Conservation (phyloP, 345 rosid species). For the Brassica rapa region DNA sequence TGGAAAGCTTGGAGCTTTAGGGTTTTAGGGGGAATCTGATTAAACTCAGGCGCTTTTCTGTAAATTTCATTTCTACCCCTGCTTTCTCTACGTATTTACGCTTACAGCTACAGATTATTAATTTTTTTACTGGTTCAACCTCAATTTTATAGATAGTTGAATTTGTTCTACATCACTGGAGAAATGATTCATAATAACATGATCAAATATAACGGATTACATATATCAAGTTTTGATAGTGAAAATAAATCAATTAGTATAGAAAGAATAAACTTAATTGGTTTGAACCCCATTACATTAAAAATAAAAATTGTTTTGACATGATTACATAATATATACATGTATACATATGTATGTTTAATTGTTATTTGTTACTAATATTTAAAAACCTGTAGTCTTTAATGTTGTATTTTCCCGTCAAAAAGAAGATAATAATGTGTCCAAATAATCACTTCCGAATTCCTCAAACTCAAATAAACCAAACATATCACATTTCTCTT, state of each 20-base stretch:
- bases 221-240: background rate
- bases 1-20: conserved; percentile 20
- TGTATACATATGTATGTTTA: background rate
- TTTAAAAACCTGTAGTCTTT: background rate
- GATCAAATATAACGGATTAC: background rate
- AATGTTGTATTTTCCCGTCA: conserved; percentile 32
- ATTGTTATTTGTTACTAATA: background rate
- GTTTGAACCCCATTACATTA: background rate
- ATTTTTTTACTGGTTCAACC: background rate
- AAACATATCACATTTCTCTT: conserved; percentile 38
- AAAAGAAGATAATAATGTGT: conserved; percentile 58
- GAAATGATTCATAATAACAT: background rate
- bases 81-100: background rate
- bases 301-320: background rate
- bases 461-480: conserved; percentile 66
- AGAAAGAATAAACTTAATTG: background rate
- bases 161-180: background rate
- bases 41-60: background rate
- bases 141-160: background rate
- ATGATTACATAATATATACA: background rate
- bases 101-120: background rate
- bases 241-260: background rate
- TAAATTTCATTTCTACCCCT: background rate
- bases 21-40: conserved; percentile 34
- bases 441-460: conserved; percentile 72